Evolutionary conservation across 805 yeast genomes (phyloP).

Genomic region (Nakazawaea siamensis): DNA sequence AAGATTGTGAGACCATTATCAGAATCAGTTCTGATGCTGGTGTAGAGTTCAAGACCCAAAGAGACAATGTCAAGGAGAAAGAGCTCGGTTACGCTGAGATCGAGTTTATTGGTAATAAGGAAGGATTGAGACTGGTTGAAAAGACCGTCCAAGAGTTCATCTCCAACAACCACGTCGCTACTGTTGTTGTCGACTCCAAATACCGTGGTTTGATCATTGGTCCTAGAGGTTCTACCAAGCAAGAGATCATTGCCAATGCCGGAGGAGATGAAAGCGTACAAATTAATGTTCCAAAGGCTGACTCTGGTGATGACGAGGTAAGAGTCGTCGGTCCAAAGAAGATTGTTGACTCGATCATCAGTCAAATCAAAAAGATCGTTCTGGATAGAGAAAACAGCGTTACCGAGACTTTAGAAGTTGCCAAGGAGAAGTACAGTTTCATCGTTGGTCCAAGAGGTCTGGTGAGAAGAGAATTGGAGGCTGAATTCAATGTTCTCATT

Average conservation of each 20-base stretch:
- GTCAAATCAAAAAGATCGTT: conserved; percentile 55
- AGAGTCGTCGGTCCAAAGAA: conserved; percentile 67
- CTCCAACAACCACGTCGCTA: conserved; percentile 49
- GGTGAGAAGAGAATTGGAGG: conserved; percentile 63
- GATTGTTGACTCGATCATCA: conserved; percentile 61
- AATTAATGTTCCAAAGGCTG: conserved; percentile 63
- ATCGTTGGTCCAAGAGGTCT: conserved; percentile 79
- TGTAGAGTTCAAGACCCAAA: conserved; percentile 41
- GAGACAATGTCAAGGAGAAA: conserved; percentile 34
- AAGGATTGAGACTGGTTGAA: conserved; percentile 67
- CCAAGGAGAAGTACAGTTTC: conserved; percentile 66
- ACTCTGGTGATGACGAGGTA: conserved; percentile 49
- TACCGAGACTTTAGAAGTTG: conserved; percentile 44
- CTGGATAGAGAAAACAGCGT: conserved; percentile 53
- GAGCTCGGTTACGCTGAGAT: conserved; percentile 49
- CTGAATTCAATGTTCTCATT: conserved; percentile 55
- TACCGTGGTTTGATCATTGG: conserved; percentile 76
- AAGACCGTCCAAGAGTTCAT: conserved; percentile 55
- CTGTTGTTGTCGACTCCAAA: conserved; percentile 62
- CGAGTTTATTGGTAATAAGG: conserved; percentile 69
- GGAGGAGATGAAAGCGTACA: conserved; percentile 61
- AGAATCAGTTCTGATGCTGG: conserved; percentile 69
- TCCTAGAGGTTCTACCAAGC: conserved; percentile 62
- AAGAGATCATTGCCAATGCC: conserved; percentile 68
- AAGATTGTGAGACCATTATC: conserved; percentile 74